Percentiles rank a stretch among this genome's conserved stretches.
Evolutionary conservation across 1,284 basidiomycete species (phyloP).

Genomic region (Ustilago bromivora): DNA sequence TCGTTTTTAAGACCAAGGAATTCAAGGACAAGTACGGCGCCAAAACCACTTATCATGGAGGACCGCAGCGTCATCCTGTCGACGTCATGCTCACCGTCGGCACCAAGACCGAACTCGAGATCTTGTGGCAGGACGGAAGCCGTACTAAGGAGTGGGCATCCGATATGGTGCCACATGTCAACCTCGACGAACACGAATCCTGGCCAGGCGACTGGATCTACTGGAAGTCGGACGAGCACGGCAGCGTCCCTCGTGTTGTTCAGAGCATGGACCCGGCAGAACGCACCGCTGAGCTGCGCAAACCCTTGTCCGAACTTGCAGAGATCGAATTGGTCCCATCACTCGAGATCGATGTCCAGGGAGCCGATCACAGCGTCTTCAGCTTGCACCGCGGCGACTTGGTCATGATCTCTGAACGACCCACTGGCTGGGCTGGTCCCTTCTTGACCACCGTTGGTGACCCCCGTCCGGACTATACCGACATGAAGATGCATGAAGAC

Average conservation of each 20-base stretch:
- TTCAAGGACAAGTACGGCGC: constrained; percentile 48
- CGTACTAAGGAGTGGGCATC: constrained; percentile 75
- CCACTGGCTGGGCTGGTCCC: constrained; percentile 74
- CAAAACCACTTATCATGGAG: constrained; percentile 36
- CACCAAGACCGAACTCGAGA: constrained; percentile 77
- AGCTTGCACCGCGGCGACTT: constrained; percentile 85
- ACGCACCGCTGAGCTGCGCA: constrained; percentile 62
- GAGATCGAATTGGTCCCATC: constrained; percentile 79
- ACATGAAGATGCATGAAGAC: constrained; percentile 33
- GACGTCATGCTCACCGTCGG: constrained; percentile 74
- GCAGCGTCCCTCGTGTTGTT: constrained; percentile 77
- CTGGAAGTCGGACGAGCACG: constrained; percentile 81
- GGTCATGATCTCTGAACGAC: constrained; percentile 78
- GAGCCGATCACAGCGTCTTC: constrained; percentile 72
- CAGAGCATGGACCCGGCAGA: constrained; percentile 72
- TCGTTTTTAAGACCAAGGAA: constrained; percentile 60
- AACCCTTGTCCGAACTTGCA: constrained; percentile 48
- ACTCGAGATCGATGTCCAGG: constrained; percentile 87
- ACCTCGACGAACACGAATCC: constrained; percentile 70
- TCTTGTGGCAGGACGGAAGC: constrained; percentile 89
- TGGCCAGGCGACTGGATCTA: constrained; percentile 86
- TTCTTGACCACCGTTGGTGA: constrained; percentile 50
- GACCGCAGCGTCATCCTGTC: constrained; percentile 35
- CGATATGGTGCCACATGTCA: constrained; percentile 81
- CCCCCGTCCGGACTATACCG: constrained; percentile 38